Evolutionary conservation across 805 yeast species (phyloP).

Genomic region (Yueomyces sp.): DNA sequence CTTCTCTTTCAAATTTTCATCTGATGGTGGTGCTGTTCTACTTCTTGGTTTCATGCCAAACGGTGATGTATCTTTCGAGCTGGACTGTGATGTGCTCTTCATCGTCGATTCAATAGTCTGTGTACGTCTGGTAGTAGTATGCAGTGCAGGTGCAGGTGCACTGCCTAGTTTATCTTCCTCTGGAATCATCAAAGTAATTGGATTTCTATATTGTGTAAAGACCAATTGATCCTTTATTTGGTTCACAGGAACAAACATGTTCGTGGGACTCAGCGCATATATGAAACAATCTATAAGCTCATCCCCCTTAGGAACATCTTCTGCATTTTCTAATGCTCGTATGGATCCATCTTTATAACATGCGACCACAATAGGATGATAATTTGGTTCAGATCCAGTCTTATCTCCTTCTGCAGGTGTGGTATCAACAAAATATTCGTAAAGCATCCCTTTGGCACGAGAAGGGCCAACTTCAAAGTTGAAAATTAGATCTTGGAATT

Average conservation of each 20-base stretch:
- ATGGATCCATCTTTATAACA: slow-evolving; percentile 10
- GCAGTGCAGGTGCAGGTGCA: slow-evolving; percentile 7
- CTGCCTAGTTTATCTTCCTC: not conserved
- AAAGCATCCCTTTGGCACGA: slow-evolving; percentile 18
- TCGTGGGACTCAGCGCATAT: slow-evolving; percentile 23
- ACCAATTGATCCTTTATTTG: slow-evolving; percentile 7
- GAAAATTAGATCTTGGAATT: slow-evolving; percentile 17
- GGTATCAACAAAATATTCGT: slow-evolving; percentile 13
- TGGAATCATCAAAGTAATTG: slow-evolving; percentile 5
- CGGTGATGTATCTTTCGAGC: not conserved
- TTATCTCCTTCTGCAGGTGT: slow-evolving; percentile 3
- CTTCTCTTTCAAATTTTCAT: not conserved
- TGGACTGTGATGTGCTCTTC: not conserved
- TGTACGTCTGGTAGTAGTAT: not conserved
- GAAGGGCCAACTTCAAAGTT: slow-evolving; percentile 15
- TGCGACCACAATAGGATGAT: slow-evolving; percentile 17
- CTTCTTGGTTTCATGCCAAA: slow-evolving; percentile 3
- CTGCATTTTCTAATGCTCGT: slow-evolving; percentile 12
- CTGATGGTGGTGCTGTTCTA: slow-evolving; percentile 2
- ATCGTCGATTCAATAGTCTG: not conserved
- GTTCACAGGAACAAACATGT: slow-evolving; percentile 14
- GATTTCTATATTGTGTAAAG: slow-evolving; percentile 10
- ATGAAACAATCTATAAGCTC: slow-evolving; percentile 19
- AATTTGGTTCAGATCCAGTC: slow-evolving; percentile 5
- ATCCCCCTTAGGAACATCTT: slow-evolving; percentile 5